phyloP scores from a whole-genome alignment of 768 basidiomycete species.

The Scleroderma citrinum region DNA sequence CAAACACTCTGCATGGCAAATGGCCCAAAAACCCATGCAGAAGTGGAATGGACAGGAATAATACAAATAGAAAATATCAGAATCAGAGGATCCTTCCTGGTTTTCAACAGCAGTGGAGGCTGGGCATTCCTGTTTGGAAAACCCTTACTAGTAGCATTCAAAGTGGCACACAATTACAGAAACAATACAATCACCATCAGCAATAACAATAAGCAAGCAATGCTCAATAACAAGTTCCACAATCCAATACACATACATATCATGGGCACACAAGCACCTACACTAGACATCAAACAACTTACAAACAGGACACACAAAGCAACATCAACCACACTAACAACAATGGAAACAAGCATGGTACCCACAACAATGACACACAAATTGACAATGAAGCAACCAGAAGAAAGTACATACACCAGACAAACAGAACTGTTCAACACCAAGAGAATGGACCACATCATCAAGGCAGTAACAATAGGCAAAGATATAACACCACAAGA shows the following conservation, averaged over 20 bases:
- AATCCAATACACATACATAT: not conserved
- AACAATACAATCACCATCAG: not conserved
- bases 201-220: not conserved
- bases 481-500: not conserved
- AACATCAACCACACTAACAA: not conserved
- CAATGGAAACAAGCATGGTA: too few relatives aligned
- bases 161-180: constrained; percentile 20
- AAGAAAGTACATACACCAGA: not conserved
- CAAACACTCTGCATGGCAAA: not conserved
- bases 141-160: constrained; percentile 16
- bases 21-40: not conserved
- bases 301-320: too few relatives aligned
- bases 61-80: not conserved
- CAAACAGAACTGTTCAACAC: constrained; percentile 1
- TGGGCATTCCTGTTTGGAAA: constrained; percentile 28
- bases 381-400: not conserved
- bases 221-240: not conserved
- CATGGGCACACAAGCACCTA: not conserved
- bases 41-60: not conserved
- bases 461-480: constrained; percentile 21
- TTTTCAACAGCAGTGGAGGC: constrained; percentile 4
- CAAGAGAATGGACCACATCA: constrained; percentile 12
- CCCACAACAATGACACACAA: too few relatives aligned
- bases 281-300: not conserved
- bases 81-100: not conserved